Evolutionary conservation across 2,329 filamentous ascomycete species (phyloP).

Genomic region (Trichoderma sp.): DNA sequence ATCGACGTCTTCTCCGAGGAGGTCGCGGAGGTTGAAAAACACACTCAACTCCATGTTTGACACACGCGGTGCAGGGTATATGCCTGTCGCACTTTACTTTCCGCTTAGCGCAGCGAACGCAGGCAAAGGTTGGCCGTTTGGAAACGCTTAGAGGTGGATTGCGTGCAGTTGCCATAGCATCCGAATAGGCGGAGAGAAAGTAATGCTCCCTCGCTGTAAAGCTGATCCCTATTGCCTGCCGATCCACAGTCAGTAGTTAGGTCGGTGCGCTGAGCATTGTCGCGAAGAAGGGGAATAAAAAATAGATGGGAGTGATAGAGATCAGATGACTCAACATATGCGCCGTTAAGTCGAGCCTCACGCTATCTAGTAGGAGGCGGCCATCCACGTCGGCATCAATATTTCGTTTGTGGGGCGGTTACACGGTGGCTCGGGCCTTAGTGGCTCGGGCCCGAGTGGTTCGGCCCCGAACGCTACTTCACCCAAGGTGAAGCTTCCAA

Average conservation of each 20-base stretch:
- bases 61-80: slow-evolving; percentile 12
- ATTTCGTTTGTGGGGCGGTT: neutral
- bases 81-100: slow-evolving; percentile 6
- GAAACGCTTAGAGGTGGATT: neutral
- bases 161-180: neutral
- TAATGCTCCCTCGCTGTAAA: neutral
- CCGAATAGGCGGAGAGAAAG: neutral
- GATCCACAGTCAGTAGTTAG: neutral
- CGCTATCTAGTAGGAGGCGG: neutral
- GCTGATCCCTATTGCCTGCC: neutral
- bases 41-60: slow-evolving; percentile 9
- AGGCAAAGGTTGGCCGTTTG: neutral
- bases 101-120: neutral
- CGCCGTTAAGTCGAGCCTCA: neutral
- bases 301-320: neutral
- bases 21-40: slow-evolving; percentile 13
- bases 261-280: neutral
- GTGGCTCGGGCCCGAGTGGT: neutral
- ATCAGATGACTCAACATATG: neutral
- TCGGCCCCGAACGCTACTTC: neutral
- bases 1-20: slow-evolving; percentile 2
- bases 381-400: neutral
- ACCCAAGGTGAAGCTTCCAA: neutral
- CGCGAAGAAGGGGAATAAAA: neutral
- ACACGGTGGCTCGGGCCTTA: neutral